Percentiles rank a stretch among this genome's conserved stretches.
Conservation (phyloP, 2,329 filamentous ascomycete species). For the Raffaelea albimanens region DNA sequence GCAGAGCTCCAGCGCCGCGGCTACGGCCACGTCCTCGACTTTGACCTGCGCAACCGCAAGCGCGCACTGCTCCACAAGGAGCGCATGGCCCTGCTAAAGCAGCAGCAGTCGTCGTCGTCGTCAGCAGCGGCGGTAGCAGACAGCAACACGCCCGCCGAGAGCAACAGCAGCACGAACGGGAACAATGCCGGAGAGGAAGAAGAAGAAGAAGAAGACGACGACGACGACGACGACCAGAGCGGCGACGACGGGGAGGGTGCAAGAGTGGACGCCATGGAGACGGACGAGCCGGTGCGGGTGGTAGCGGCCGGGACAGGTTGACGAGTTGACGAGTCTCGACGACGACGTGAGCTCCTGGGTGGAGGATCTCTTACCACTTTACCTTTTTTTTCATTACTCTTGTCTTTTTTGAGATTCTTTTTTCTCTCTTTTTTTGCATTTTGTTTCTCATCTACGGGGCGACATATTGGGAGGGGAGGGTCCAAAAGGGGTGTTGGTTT, state of each 20-base stretch:
- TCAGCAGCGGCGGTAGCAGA: not conserved
- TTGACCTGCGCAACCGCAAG: conserved; percentile 27
- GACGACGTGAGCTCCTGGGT: too few species aligned
- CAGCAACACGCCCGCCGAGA: not conserved
- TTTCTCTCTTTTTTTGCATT: not conserved
- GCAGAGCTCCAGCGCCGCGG: conserved; percentile 23
- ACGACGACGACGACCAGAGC: not conserved
- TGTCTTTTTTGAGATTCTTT: not conserved
- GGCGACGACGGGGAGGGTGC: not conserved
- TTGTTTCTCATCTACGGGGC: too few species aligned
- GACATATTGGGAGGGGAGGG: too few species aligned
- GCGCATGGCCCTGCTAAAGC: conserved; percentile 7
- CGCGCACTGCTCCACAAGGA: conserved; percentile 20
- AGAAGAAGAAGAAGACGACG: not conserved
- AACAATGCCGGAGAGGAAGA: not conserved
- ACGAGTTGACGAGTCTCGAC: too few species aligned
- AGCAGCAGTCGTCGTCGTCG: not conserved
- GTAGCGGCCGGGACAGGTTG: too few species aligned
- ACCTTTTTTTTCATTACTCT: not conserved
- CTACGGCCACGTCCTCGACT: conserved; percentile 25
- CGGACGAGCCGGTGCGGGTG: too few species aligned
- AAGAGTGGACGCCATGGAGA: not conserved
- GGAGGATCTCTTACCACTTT: not conserved
- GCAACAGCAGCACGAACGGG: not conserved
- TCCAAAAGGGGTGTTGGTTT: too few species aligned